These are phyloP conservation scores for Pseudogymnoascus sp. DNA, from an alignment of 2,329 filamentous ascomycete genomes.

Conservation along the genomic window DNA sequence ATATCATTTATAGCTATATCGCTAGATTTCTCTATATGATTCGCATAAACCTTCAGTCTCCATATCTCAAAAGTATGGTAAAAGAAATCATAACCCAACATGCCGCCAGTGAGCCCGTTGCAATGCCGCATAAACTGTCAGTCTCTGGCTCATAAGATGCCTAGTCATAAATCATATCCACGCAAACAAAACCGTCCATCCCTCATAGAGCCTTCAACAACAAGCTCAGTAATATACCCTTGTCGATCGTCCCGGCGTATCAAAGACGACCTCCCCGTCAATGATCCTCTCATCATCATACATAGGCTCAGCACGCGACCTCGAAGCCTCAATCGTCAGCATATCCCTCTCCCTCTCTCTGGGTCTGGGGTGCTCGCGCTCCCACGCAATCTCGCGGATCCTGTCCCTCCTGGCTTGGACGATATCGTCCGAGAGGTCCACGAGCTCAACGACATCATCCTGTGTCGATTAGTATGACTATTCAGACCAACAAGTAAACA, in stretches of 20 bases:
- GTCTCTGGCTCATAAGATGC: neutral
- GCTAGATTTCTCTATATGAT: neutral
- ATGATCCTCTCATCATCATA: slow-evolving; percentile 58
- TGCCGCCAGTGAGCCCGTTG: neutral
- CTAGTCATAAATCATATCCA: neutral
- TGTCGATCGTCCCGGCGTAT: slow-evolving; percentile 27
- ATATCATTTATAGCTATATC: neutral
- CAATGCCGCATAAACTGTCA: neutral
- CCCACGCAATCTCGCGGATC: slow-evolving; percentile 48
- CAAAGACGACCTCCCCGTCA: slow-evolving; percentile 62
- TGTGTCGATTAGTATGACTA: slow-evolving; percentile 37
- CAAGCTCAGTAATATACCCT: neutral
- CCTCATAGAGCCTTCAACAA: too few relatives aligned
- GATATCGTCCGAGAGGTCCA: slow-evolving; percentile 76
- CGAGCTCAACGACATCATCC: slow-evolving; percentile 81
- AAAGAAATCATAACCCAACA: neutral
- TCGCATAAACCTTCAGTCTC: neutral
- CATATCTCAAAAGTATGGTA: neutral
- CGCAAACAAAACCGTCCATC: neutral
- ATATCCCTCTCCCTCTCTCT: slow-evolving; percentile 14
- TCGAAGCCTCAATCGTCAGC: slow-evolving; percentile 19
- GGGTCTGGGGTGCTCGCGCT: slow-evolving; percentile 47
- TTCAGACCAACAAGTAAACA: neutral
- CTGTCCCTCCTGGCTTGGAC: slow-evolving; percentile 53
- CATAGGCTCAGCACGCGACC: slow-evolving; percentile 15